Percentiles rank a stretch among this genome's conserved stretches.
These are phyloP conservation scores for Phytophthora brassicae DNA, from an alignment of 352 stramenopile genomes.

Conservation along the genomic window DNA sequence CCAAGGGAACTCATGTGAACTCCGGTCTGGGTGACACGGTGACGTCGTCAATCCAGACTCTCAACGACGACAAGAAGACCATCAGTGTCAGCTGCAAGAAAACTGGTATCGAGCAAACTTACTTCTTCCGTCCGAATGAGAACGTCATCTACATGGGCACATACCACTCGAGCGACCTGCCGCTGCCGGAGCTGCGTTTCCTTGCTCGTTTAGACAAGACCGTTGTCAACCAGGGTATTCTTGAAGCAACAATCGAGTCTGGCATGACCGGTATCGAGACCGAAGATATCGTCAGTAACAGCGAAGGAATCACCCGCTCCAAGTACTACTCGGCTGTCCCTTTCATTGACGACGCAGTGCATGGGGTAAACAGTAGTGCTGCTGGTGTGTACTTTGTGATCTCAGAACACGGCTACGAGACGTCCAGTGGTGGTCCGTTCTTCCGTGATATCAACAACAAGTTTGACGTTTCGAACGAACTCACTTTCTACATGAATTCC, in stretches of 20 bases:
- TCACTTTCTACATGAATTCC: slow-evolving; percentile 66
- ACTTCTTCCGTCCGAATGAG: slow-evolving; percentile 46
- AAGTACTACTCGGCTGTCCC: slow-evolving; percentile 47
- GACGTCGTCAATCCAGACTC: slow-evolving; percentile 32
- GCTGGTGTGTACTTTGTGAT: slow-evolving; percentile 57
- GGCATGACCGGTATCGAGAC: slow-evolving; percentile 41
- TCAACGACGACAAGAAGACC: slow-evolving; percentile 42
- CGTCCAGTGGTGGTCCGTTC: slow-evolving; percentile 45
- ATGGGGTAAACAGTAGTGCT: slow-evolving; percentile 39
- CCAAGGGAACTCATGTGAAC: slow-evolving; percentile 44
- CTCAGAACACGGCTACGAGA: slow-evolving; percentile 48
- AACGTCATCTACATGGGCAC: slow-evolving; percentile 62
- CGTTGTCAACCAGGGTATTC: slow-evolving; percentile 38
- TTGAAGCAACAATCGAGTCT: slow-evolving; percentile 37
- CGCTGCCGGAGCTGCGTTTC: slow-evolving; percentile 49
- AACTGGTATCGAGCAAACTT: slow-evolving; percentile 34
- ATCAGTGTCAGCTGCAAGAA: slow-evolving; percentile 45
- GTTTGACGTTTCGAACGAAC: slow-evolving; percentile 45
- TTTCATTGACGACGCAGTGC: slow-evolving; percentile 40
- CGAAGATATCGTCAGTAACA: slow-evolving; percentile 38
- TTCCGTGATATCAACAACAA: slow-evolving; percentile 68
- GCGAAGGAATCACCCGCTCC: slow-evolving; percentile 36
- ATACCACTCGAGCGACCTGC: slow-evolving; percentile 37
- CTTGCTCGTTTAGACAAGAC: slow-evolving; percentile 42
- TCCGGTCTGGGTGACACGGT: slow-evolving; percentile 36